Evolutionary conservation across 1,284 basidiomycete species (phyloP), one percentile per base, ranked within the genome.

Genomic region (Rhodofomes roseus): DNA sequence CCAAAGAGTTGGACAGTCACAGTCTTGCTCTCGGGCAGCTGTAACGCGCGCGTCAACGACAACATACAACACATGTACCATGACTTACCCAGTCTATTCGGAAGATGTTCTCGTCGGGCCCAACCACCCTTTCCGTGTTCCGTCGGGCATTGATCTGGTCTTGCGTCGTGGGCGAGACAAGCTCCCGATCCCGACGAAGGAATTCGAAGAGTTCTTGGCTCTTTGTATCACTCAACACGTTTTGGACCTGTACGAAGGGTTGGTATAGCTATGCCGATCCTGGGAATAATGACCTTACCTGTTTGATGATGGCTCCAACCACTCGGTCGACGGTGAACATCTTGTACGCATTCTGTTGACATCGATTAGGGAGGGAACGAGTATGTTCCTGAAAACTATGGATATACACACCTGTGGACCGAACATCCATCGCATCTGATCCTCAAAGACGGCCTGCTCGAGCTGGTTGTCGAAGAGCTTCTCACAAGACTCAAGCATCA

Each of bases 261-360:
- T 56, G 59, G 27, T 60, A 43, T 39, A 56, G 63, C 59, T 50
- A 63, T 58, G 56, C 9, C 14, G 12, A 16, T 9, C 5, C 62
- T 60, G 36, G 60, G 52, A 29, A 60, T 57, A 22, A 44, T 37
- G 36, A 57, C 56, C n/a, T 25, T 60, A 86, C 92, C 79, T 91
- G 95, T 73, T 92, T 97, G 75, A 94, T 89, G 67, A 94, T 83
- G n/a, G 85, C 83, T 2, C 90, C 90, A 57, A 96, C 85, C 54
- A 96, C 81, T 73, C 96, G 95, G 77, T 98, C 95, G n/a, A 97
- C 77, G 0, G 95, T 97, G 71, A 96, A 97, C 69, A 93, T 85
- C 69, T 90, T 89, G 73, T 93, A 96, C 0, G 86, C 85, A 40
- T 87, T 78, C 87, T 90, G 60, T 7, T 62, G 2, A 29, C 48